These are phyloP conservation scores for Porogramme epimiltina DNA, from an alignment of 1,284 basidiomycete species.

Conservation along the genomic window DNA sequence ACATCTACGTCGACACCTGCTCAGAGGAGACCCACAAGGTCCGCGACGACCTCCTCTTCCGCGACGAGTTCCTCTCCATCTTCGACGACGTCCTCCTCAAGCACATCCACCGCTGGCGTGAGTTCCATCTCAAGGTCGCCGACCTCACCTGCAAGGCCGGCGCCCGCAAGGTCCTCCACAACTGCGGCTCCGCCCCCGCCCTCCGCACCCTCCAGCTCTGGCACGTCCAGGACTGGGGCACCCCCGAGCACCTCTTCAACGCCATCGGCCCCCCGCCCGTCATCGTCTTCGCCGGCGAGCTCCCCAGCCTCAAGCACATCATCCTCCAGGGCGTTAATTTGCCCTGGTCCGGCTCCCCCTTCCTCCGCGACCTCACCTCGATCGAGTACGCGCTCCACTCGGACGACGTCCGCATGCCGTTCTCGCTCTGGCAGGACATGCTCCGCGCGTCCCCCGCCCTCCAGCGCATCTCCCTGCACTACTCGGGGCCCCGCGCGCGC, in stretches of 20 bases:
- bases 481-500: slow-evolving; percentile 52
- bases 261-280: slow-evolving; percentile 60
- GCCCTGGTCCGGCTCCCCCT: slow-evolving; percentile 55
- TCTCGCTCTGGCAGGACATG: slow-evolving; percentile 53
- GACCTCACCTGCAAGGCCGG: slow-evolving; percentile 54
- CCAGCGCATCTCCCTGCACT: slow-evolving; percentile 51
- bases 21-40: slow-evolving; percentile 44
- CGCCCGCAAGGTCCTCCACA: slow-evolving; percentile 50
- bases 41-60: slow-evolving; percentile 48
- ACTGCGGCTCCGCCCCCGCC: slow-evolving; percentile 49
- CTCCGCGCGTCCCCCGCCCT: slow-evolving; percentile 49
- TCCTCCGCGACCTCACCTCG: slow-evolving; percentile 47
- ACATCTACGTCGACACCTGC: slow-evolving; percentile 60
- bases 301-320: slow-evolving; percentile 52
- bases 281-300: slow-evolving; percentile 49
- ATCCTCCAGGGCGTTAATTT: slow-evolving; percentile 66
- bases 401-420: slow-evolving; percentile 56
- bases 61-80: slow-evolving; percentile 43
- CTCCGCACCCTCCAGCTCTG: slow-evolving; percentile 63
- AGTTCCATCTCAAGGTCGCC: slow-evolving; percentile 58
- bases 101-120: slow-evolving; percentile 53
- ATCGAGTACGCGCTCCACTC: slow-evolving; percentile 63
- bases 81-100: slow-evolving; percentile 49
- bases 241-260: slow-evolving; percentile 42
- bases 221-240: slow-evolving; percentile 59